These are phyloP conservation scores for Aspergillus sp. DNA, from an alignment of 2,329 filamentous ascomycete genomes.

Conservation along the genomic window DNA sequence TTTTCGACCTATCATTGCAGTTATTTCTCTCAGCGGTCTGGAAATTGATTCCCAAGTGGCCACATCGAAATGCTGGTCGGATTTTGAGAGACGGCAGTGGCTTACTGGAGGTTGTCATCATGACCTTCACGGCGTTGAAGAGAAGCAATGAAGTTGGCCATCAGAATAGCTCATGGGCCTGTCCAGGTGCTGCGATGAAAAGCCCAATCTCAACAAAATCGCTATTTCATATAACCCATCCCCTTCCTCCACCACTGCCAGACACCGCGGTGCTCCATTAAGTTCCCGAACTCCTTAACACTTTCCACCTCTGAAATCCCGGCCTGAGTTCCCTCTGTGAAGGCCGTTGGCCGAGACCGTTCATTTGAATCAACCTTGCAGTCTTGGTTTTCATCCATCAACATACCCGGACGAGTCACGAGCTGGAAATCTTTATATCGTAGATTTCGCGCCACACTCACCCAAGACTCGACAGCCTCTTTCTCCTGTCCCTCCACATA, in stretches of 20 bases:
- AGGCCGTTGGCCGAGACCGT: background rate
- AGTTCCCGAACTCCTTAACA: conserved; percentile 59
- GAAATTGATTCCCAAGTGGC: no score
- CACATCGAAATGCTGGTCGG: no score
- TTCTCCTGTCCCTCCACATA: conserved; percentile 62
- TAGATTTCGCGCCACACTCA: conserved; percentile 58
- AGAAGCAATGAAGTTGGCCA: background rate
- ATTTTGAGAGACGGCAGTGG: no score
- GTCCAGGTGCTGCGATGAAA: background rate
- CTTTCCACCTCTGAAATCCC: conserved; percentile 56
- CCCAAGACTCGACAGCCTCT: conserved; percentile 57
- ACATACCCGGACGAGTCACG: conserved; percentile 47
- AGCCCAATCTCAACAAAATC: background rate
- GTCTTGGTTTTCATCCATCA: conserved; percentile 17
- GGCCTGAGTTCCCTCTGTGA: conserved; percentile 1
- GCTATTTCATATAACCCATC: conserved; percentile 50
- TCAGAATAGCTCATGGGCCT: background rate
- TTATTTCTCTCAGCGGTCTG: no score
- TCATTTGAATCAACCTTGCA: background rate
- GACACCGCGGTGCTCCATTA: conserved; percentile 58
- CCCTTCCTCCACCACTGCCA: conserved; percentile 62
- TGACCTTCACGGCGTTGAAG: background rate
- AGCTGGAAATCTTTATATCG: conserved; percentile 72
- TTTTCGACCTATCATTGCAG: no score
- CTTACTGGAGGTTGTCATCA: no score